Conservation (phyloP, 495 filamentous ascomycete species). For the Penicillium subrubescens region DNA sequence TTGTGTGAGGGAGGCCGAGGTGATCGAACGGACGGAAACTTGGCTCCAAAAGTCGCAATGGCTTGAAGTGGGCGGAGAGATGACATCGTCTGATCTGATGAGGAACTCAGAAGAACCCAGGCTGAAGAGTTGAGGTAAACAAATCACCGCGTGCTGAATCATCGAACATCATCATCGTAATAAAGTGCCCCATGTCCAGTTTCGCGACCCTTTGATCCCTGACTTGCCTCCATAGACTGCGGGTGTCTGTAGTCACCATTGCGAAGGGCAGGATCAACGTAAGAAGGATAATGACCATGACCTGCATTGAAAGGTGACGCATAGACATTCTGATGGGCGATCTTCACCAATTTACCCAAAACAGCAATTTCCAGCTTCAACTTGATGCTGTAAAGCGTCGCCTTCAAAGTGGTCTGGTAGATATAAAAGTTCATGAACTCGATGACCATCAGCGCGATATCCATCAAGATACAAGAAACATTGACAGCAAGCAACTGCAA, state of each 20-base stretch:
- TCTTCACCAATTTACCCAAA: constrained; percentile 32
- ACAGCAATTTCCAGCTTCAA: constrained; percentile 36
- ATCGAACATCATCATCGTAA: constrained; percentile 2
- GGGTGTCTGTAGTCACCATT: constrained; percentile 22
- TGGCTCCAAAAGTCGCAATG: not conserved
- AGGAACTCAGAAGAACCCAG: not conserved
- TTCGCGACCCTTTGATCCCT: constrained; percentile 18
- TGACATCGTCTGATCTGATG: not conserved
- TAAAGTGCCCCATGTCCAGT: constrained; percentile 21
- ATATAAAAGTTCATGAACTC: constrained; percentile 37
- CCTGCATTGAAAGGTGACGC: constrained; percentile 16
- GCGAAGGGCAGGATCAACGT: constrained; percentile 27
- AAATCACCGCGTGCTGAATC: not conserved
- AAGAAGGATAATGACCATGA: constrained; percentile 27
- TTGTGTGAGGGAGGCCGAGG: not conserved
- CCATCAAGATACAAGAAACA: constrained; percentile 34
- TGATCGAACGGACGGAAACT: not conserved
- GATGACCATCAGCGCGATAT: constrained; percentile 34
- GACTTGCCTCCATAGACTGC: constrained; percentile 19
- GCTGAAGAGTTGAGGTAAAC: not conserved
- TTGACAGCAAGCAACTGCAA: constrained; percentile 34
- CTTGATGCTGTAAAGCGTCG: constrained; percentile 34
- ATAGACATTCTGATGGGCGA: constrained; percentile 33
- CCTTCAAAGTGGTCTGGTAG: constrained; percentile 35
- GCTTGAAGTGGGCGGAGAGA: not conserved